Evolutionary conservation across 805 yeast species (phyloP).

Genomic region (Yamadazyma takamatsuzukensis): DNA sequence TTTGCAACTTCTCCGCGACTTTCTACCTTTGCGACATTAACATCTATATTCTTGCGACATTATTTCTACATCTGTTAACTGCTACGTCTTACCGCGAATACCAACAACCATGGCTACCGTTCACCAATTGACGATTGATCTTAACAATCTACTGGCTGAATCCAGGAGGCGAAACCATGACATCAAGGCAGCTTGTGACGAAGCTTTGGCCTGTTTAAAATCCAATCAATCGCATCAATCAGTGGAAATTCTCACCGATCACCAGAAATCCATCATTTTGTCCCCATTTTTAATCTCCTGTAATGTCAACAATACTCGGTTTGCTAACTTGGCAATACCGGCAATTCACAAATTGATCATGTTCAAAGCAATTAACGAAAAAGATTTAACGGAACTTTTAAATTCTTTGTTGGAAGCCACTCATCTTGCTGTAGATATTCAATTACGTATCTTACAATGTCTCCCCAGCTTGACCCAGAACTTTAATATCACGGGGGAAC

Average conservation of each 20-base stretch:
- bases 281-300: slow-evolving; percentile 73
- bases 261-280: slow-evolving; percentile 12
- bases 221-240: slow-evolving; percentile 4
- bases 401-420: slow-evolving; percentile 72
- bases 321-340: slow-evolving; percentile 68
- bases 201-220: slow-evolving; percentile 16
- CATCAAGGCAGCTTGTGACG: slow-evolving; percentile 48
- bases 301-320: slow-evolving; percentile 68
- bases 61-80: no score
- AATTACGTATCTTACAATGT: slow-evolving; percentile 79
- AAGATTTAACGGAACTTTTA: slow-evolving; percentile 52
- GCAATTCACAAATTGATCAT: slow-evolving; percentile 61
- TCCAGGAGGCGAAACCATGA: slow-evolving; percentile 68
- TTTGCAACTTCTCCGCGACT: no score
- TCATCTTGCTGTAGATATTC: slow-evolving; percentile 74
- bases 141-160: slow-evolving; percentile 59
- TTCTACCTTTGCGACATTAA: no score
- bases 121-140: slow-evolving; percentile 52
- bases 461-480: slow-evolving; percentile 70
- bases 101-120: slow-evolving; percentile 26
- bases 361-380: slow-evolving; percentile 50
- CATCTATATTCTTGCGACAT: no score
- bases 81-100: background rate
- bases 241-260: slow-evolving; percentile 17
- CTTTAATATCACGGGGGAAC: slow-evolving; percentile 57